These are phyloP conservation scores for Roridomyces roridus DNA, from an alignment of 768 basidiomycete species.

Conservation along the genomic window DNA sequence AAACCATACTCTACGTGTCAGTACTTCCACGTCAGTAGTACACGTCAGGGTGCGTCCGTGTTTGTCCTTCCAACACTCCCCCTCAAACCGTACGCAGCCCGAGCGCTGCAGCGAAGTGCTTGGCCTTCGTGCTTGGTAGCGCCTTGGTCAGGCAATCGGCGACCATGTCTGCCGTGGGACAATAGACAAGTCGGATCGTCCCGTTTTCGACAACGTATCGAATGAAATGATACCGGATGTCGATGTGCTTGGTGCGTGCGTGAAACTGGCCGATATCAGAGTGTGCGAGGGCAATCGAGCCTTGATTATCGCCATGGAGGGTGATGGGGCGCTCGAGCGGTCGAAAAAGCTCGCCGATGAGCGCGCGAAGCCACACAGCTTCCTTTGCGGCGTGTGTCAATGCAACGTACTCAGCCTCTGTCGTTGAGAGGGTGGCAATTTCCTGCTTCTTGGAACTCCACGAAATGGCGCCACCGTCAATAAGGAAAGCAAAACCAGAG, in stretches of 20 bases:
- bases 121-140: constrained; percentile 20
- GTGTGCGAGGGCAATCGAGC: neutral
- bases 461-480: constrained; percentile 35
- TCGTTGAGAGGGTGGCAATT: constrained; percentile 40
- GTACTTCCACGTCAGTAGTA: no score
- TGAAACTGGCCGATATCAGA: neutral
- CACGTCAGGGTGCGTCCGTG: no score
- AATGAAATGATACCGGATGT: constrained; percentile 35
- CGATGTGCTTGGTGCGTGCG: constrained; percentile 34
- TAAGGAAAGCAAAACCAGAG: constrained; percentile 39
- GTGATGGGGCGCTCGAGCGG: constrained; percentile 15
- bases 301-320: constrained; percentile 14
- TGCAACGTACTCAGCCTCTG: constrained; percentile 26
- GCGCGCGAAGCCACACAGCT: constrained; percentile 26
- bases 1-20: no score
- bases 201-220: constrained; percentile 38
- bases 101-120: constrained; percentile 5
- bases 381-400: constrained; percentile 37
- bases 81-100: neutral
- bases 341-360: constrained; percentile 23
- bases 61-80: neutral
- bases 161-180: constrained; percentile 33
- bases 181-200: constrained; percentile 21
- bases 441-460: constrained; percentile 44
- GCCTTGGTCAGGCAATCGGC: constrained; percentile 38